A percentile compares a stretch with the other conserved stretches of the same genome.
These are phyloP conservation scores for Ascodesmis nigricans DNA, from an alignment of 495 filamentous ascomycete genomes.

Conservation along the genomic window DNA sequence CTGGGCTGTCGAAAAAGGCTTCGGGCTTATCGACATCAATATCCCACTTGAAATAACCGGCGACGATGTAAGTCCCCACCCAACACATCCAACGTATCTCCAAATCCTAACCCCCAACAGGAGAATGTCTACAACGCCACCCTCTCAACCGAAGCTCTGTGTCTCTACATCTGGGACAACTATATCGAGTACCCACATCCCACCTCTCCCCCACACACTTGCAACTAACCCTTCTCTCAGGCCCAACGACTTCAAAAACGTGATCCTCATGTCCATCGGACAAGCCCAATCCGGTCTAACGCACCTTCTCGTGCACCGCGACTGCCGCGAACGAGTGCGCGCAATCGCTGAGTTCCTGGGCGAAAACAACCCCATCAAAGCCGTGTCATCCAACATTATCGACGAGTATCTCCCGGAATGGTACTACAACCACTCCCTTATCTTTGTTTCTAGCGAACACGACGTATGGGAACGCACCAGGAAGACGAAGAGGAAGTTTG, in stretches of 20 bases:
- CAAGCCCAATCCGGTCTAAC: conserved; percentile 26
- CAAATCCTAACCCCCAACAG: conserved; percentile 17
- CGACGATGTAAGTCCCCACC: conserved; percentile 27
- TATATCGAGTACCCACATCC: conserved; percentile 49
- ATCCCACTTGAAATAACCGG: conserved; percentile 49
- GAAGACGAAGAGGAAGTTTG: conserved; percentile 13
- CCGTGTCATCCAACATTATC: conserved; percentile 16
- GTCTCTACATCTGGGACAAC: conserved; percentile 88
- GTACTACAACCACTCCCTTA: conserved; percentile 25
- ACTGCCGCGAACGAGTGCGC: conserved; percentile 16
- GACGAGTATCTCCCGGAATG: conserved; percentile 24
- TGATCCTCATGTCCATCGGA: conserved; percentile 71
- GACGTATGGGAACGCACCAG: conserved; percentile 12
- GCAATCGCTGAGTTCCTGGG: conserved; percentile 10
- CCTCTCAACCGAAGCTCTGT: conserved; percentile 45
- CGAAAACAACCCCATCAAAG: conserved; percentile 22
- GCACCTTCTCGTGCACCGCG: conserved; percentile 25
- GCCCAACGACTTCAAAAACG: conserved; percentile 39
- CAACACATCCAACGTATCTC: background rate
- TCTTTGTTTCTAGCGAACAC: conserved; percentile 11
- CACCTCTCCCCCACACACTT: no score
- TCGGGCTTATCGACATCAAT: conserved; percentile 73
- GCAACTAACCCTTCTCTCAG: conserved; percentile 22
- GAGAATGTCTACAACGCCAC: conserved; percentile 26
- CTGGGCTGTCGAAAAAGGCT: conserved; percentile 53